Evolutionary conservation across 306 rosid genomes (phyloP).

Genomic region (Mimosa pudica): DNA sequence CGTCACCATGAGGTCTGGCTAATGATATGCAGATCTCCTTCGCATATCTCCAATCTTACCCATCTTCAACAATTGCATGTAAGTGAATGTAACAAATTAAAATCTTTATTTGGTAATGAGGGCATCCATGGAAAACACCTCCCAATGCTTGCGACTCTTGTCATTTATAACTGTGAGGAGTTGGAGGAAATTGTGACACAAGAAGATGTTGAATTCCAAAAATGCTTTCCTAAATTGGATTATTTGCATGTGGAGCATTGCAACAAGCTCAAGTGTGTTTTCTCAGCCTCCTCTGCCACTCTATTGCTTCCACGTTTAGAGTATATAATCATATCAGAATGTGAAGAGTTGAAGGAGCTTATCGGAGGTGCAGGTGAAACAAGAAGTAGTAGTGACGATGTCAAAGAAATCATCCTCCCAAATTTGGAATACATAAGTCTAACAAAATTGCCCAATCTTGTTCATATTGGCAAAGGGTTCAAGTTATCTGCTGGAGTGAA

Average conservation of each 20-base stretch:
- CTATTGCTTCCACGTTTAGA: neutral
- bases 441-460: neutral
- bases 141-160: neutral
- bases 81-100: too few relatives aligned
- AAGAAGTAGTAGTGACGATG: neutral
- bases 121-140: neutral
- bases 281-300: neutral
- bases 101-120: too few relatives aligned
- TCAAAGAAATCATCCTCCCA: neutral
- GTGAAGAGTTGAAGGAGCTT: neutral
- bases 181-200: neutral
- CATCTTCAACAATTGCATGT: too few relatives aligned
- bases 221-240: neutral
- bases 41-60: neutral
- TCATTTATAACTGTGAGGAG: neutral
- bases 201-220: too few relatives aligned
- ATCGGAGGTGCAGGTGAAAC: neutral
- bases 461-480: neutral
- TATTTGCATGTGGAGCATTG: neutral
- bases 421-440: accelerated
- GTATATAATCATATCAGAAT: neutral
- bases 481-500: too few relatives aligned
- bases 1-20: neutral
- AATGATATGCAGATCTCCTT: neutral
- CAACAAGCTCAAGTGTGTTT: neutral